Percentiles rank a stretch among this genome's conserved stretches.
Conservation (phyloP, 345 rosid species). For the Microcos paniculata region DNA sequence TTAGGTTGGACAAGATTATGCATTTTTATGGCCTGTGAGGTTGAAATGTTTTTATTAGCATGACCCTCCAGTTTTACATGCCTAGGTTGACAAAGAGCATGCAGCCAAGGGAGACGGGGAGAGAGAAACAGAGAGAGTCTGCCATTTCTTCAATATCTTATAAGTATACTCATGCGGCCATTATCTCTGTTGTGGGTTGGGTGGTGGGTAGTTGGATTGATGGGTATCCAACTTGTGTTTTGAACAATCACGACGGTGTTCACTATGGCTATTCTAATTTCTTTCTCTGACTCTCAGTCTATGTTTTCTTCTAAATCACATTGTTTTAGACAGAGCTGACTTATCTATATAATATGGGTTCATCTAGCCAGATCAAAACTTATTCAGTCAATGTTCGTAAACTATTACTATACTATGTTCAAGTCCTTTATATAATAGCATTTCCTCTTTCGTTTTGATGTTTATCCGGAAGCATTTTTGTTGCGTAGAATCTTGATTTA, state of each 20-base stretch:
- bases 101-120: neutral
- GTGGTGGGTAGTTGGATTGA: conserved; percentile 11
- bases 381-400: neutral
- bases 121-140: too few relatives aligned
- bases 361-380: neutral
- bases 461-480: neutral
- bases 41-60: neutral
- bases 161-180: neutral
- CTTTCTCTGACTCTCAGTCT: neutral
- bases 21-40: neutral
- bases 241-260: neutral
- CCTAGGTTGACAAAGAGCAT: neutral
- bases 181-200: neutral
- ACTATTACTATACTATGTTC: neutral
- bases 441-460: conserved; percentile 1
- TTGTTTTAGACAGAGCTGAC: neutral
- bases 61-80: conserved; percentile 2
- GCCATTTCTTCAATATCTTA: neutral
- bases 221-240: neutral
- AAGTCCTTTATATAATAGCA: neutral
- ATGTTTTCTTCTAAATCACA: neutral
- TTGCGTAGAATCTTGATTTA: neutral
- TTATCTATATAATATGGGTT: conserved; percentile 4
- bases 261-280: neutral
- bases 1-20: neutral